Evolutionary conservation across 2,329 filamentous ascomycete species (phyloP).

Genomic region (Xylaria sp.): DNA sequence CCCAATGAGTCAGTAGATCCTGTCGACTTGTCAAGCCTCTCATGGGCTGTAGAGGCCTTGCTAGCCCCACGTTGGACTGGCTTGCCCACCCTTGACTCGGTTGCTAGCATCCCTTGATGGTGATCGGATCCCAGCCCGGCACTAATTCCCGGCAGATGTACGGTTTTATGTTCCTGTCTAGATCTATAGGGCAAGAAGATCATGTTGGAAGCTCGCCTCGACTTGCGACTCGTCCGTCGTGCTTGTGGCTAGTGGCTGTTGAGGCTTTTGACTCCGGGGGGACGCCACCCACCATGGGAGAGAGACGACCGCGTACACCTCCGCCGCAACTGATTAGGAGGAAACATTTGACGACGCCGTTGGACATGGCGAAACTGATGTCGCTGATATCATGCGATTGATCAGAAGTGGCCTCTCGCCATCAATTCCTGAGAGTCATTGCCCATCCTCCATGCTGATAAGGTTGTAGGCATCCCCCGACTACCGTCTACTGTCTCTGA

Average conservation of each 20-base stretch:
- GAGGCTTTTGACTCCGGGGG: background rate
- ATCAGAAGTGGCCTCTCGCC: background rate
- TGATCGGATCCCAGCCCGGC: too few relatives aligned
- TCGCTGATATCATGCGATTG: background rate
- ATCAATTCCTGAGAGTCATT: background rate
- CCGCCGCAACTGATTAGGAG: background rate
- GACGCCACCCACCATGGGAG: background rate
- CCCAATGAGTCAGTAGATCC: too few relatives aligned
- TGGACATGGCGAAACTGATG: constrained; percentile 8
- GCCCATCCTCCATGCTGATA: background rate
- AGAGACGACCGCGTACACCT: background rate
- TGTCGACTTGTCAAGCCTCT: too few relatives aligned
- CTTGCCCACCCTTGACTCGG: too few relatives aligned
- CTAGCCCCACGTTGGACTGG: too few relatives aligned
- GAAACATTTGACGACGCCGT: constrained; percentile 14
- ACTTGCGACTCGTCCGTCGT: background rate
- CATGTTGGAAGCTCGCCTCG: background rate
- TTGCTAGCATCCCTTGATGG: too few relatives aligned
- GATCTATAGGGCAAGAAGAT: too few relatives aligned
- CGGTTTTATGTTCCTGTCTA: background rate
- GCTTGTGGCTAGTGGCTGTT: background rate
- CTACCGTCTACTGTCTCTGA: too few relatives aligned
- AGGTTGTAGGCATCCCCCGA: too few relatives aligned
- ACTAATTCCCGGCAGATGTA: too few relatives aligned
- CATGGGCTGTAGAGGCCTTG: too few relatives aligned